These are phyloP conservation scores for Sporothrix sp. DNA, from an alignment of 2,329 filamentous ascomycete species.

Conservation along the genomic window DNA sequence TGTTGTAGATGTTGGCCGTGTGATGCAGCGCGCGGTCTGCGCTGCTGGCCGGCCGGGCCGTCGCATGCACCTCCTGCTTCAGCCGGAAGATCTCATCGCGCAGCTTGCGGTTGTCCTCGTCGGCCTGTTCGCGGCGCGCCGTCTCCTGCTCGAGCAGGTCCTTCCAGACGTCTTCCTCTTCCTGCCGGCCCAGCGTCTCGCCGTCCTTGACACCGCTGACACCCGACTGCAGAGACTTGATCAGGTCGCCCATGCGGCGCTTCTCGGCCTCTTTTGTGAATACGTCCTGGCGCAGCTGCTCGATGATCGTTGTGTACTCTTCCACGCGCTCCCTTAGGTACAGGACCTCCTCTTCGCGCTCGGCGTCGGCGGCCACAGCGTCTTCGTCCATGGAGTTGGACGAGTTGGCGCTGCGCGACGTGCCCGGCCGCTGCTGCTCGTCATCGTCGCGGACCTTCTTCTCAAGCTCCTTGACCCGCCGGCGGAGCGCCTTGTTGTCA, in stretches of 20 bases:
- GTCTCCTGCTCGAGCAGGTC: constrained; percentile 90
- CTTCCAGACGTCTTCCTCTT: constrained; percentile 81
- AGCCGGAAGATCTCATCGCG: constrained; percentile 75
- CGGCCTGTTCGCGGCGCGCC: constrained; percentile 75
- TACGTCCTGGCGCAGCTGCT: constrained; percentile 68
- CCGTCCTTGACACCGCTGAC: constrained; percentile 40
- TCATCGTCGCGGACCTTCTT: constrained; percentile 62
- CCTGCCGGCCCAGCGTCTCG: constrained; percentile 41
- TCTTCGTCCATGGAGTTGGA: constrained; percentile 47
- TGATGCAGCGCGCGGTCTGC: constrained; percentile 36
- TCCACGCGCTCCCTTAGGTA: constrained; percentile 81
- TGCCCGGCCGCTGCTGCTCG: constrained; percentile 43
- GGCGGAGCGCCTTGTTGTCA: constrained; percentile 75
- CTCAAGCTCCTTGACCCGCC: constrained; percentile 77
- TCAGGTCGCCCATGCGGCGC: constrained; percentile 72
- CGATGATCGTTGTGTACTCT: constrained; percentile 73
- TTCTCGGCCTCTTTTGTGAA: constrained; percentile 76
- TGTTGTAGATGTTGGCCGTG: constrained; percentile 58
- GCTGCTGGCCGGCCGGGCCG: constrained; percentile 14
- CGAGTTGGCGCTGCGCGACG: constrained; percentile 45
- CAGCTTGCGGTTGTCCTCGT: constrained; percentile 77
- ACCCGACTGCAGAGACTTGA: constrained; percentile 48
- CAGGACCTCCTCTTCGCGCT: constrained; percentile 75
- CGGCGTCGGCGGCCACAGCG: constrained; percentile 51
- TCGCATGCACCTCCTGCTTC: constrained; percentile 43